Evolutionary conservation across 148 eudicot genomes (phyloP), one percentile per base, ranked within the genome.

Genomic region (Fallopia convolvulus): DNA sequence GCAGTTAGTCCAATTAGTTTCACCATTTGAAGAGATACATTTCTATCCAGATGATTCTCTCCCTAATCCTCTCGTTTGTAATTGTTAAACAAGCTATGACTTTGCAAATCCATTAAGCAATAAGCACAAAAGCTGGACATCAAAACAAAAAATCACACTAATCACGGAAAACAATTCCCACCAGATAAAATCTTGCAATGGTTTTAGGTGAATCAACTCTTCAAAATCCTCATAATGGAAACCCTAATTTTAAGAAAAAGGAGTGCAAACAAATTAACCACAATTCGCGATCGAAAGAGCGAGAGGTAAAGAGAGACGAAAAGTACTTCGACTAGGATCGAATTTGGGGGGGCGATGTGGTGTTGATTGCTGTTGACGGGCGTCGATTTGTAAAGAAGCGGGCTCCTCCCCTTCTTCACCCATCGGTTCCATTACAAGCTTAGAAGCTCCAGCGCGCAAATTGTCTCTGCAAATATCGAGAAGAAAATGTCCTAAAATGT

Each of bases 281-380:
- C 72, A 68, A 36, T 68, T 13, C 70, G 72, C 20, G 44, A 68
- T 68, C 20, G 20, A 8, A 33, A 44, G 75, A 0, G 21, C 13
- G 33, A 14, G 8, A 61, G 40, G 9, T 33, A 63, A 21, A 20
- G 71, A 79, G 72, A 70, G 32, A 58, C 63, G n/a, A 68, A 74
- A 30, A 10, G 70, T 90, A 90, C 94, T 88, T 79, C 91, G 85
- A 85, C 87, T 88, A 60, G 94, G 90, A 77, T 90, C 89, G 82
- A 90, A 88, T 36, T 82, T 80, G 55, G 86, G 83, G 36, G 77
- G 70, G 17, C 44, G 20, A 15, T 20, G 84, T 80, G n/a, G 87
- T 73, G 14, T 77, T 73, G 70, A 86, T 81, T 36, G 46, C 13
- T 30, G 76, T 48, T 52, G 39, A 9, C 9, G 21, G 44, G 21